Percentiles rank a stretch among this genome's conserved stretches.
phyloP scores from a whole-genome alignment of 176 grass and related monocot species.

The Urochloa ruziziensis region DNA sequence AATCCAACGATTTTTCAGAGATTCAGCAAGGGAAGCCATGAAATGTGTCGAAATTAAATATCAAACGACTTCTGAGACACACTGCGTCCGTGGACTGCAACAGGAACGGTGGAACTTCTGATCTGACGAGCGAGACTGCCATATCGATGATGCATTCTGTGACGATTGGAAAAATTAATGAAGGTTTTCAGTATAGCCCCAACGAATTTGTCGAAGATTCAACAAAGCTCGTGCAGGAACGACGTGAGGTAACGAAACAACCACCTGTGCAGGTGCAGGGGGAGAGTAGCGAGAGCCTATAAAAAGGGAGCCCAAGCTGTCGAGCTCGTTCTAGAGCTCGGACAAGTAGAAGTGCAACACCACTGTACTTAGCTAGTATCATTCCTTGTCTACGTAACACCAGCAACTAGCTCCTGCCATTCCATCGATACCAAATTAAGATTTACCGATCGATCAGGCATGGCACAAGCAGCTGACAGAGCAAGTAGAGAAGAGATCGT shows the following conservation, averaged over 20 bases:
- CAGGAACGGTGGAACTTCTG: neutral
- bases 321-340: neutral
- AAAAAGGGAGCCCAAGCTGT: neutral
- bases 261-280: neutral
- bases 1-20: neutral
- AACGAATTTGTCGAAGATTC: neutral
- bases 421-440: neutral
- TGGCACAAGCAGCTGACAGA: neutral
- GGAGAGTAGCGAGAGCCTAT: neutral
- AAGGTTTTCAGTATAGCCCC: neutral
- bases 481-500: constrained; percentile 4
- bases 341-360: neutral
- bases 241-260: too few species aligned
- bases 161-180: neutral
- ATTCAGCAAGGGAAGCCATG: neutral
- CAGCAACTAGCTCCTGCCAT: neutral
- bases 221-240: too few species aligned
- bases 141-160: neutral
- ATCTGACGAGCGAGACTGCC: neutral
- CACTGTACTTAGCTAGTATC: neutral
- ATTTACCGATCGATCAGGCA: too few species aligned
- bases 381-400: neutral
- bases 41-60: neutral
- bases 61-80: neutral
- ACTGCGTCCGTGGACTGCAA: neutral